A percentile compares a stretch with the other conserved stretches of the same genome.
phyloP scores from a whole-genome alignment of 2,329 filamentous ascomycete genomes.

The Diaporthe vaccinii region DNA sequence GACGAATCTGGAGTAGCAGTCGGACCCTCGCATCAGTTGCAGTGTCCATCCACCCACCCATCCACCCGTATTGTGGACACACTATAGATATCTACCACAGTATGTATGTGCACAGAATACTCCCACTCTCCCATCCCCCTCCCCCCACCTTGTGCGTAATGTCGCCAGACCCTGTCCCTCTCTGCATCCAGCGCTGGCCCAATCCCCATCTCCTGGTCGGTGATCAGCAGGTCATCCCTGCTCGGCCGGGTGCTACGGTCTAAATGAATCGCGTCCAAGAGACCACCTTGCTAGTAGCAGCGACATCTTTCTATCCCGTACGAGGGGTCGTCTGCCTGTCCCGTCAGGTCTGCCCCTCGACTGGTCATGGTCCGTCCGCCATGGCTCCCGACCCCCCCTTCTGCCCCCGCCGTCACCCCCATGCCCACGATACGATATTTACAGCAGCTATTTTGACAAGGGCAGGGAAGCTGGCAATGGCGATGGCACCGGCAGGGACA shows the following conservation, averaged over 20 bases:
- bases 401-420: slow-evolving; percentile 1
- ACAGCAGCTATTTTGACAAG: slow-evolving; percentile 18
- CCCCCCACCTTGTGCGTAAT: slow-evolving; percentile 15
- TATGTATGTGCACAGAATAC: background rate
- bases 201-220: slow-evolving; percentile 13
- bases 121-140: slow-evolving; percentile 5
- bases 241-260: slow-evolving; percentile 15
- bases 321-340: slow-evolving; percentile 1
- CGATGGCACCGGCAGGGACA: slow-evolving; percentile 29
- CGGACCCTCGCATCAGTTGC: slow-evolving; percentile 20
- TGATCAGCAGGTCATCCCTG: slow-evolving; percentile 34
- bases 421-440: slow-evolving; percentile 21
- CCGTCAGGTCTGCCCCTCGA: slow-evolving; percentile 6
- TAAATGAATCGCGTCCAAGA: slow-evolving; percentile 31
- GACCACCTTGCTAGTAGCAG: background rate
- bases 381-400: slow-evolving; percentile 24
- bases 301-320: slow-evolving; percentile 28
- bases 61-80: slow-evolving; percentile 15
- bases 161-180: slow-evolving; percentile 38
- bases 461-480: slow-evolving; percentile 23
- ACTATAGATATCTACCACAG: background rate
- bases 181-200: slow-evolving; percentile 32
- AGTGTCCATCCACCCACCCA: slow-evolving; percentile 15
- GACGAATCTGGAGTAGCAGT: slow-evolving; percentile 27
- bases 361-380: slow-evolving; percentile 4